A percentile compares a stretch with the other conserved stretches of the same genome.
phyloP scores from a whole-genome alignment of 2,329 filamentous ascomycete species.

The Aspergillus ruber region DNA sequence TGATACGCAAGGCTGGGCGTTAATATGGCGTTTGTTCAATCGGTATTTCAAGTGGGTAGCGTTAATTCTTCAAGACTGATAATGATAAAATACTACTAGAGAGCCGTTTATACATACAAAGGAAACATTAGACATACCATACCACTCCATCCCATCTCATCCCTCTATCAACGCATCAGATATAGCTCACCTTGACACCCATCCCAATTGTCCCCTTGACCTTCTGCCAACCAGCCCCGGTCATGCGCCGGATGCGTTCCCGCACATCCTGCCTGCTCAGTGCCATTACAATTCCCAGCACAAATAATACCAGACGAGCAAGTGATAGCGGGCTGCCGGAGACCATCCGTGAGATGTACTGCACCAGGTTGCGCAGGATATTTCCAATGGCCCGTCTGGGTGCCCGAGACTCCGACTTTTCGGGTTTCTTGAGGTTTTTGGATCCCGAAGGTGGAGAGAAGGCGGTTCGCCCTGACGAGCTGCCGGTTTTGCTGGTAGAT shows the following conservation, averaged over 20 bases:
- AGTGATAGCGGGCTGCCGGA: constrained; percentile 51
- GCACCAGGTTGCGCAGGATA: constrained; percentile 44
- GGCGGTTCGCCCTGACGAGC: constrained; percentile 23
- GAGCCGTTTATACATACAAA: constrained; percentile 8
- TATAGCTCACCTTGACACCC: constrained; percentile 96
- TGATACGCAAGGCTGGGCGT: too few relatives aligned
- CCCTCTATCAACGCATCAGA: constrained; percentile 44
- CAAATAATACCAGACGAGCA: constrained; percentile 64
- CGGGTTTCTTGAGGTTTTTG: constrained; percentile 35
- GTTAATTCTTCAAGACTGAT: too few relatives aligned
- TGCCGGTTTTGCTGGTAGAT: constrained; percentile 14
- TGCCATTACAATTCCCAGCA: constrained; percentile 70
- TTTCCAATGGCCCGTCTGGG: constrained; percentile 38
- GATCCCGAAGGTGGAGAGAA: constrained; percentile 24
- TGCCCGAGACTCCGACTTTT: constrained; percentile 24
- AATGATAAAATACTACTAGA: constrained; percentile 3
- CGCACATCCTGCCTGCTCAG: constrained; percentile 69
- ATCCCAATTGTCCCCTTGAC: constrained; percentile 80
- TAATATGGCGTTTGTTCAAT: too few relatives aligned
- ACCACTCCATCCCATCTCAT: too few relatives aligned
- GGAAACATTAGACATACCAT: constrained; percentile 1
- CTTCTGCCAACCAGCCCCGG: constrained; percentile 71
- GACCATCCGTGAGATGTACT: constrained; percentile 46
- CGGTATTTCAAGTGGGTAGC: too few relatives aligned
- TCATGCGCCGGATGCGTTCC: constrained; percentile 62